phyloP scores from a whole-genome alignment of 2,329 filamentous ascomycete species.

The Aspergillus tanneri region DNA sequence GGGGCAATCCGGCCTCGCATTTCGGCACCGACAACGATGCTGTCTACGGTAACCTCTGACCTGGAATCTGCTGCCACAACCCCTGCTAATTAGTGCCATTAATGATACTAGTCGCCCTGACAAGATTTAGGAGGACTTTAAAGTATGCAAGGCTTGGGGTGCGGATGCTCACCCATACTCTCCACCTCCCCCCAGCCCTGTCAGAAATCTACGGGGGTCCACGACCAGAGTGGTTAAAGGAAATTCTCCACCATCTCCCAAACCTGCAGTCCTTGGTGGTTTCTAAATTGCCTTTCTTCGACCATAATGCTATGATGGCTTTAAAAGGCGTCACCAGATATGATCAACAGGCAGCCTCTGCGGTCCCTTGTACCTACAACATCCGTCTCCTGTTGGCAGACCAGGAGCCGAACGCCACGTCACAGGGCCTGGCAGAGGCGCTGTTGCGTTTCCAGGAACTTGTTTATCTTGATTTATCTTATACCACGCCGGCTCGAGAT shows the following conservation, averaged over 20 bases:
- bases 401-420: constrained; percentile 59
- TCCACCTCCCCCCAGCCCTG: constrained; percentile 60
- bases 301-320: constrained; percentile 57
- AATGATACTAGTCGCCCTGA: constrained; percentile 52
- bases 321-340: constrained; percentile 37
- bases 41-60: constrained; percentile 51
- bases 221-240: constrained; percentile 58
- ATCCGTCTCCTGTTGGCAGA: constrained; percentile 58
- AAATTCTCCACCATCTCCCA: constrained; percentile 58
- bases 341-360: constrained; percentile 5
- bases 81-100: constrained; percentile 13
- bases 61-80: background rate
- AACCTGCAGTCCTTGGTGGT: constrained; percentile 61
- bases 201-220: constrained; percentile 62
- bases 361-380: constrained; percentile 38
- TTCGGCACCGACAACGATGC: constrained; percentile 61
- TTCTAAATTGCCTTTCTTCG: constrained; percentile 60
- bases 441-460: constrained; percentile 55
- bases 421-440: constrained; percentile 52
- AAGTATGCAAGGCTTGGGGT: constrained; percentile 54
- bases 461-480: constrained; percentile 60
- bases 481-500: constrained; percentile 51
- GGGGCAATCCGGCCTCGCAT: constrained; percentile 63
- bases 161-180: constrained; percentile 59
- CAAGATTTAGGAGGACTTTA: constrained; percentile 58